A percentile compares a stretch with the other conserved stretches of the same genome.
phyloP scores from a whole-genome alignment of 371 early-diverging fungal genomes.

The Syncephalis plumigaleata region DNA sequence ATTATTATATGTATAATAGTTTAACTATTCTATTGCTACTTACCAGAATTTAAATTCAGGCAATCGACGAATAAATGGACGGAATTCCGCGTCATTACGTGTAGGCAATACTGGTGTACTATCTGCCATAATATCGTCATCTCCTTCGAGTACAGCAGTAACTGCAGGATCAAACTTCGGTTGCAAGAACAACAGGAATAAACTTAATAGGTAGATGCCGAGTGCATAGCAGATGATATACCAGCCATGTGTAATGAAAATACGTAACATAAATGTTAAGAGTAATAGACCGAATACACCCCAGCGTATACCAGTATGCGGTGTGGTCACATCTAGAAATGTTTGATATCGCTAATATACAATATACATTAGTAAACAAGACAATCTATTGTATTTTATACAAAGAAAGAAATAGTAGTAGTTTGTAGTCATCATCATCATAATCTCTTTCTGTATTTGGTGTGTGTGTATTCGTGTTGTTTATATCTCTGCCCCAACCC shows the following conservation, averaged over 20 bases:
- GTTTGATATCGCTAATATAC: constrained; percentile 39
- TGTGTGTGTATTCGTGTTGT: too few species aligned
- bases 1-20: neutral
- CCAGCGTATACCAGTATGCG: constrained; percentile 63
- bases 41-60: constrained; percentile 99
- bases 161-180: constrained; percentile 92
- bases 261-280: constrained; percentile 60
- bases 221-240: constrained; percentile 81
- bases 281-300: constrained; percentile 34
- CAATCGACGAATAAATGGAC: constrained; percentile 93
- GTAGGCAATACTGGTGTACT: constrained; percentile 59
- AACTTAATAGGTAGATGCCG: constrained; percentile 87
- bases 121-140: constrained; percentile 39
- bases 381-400: too few species aligned
- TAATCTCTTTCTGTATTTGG: too few species aligned
- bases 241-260: constrained; percentile 76
- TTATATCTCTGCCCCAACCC: too few species aligned
- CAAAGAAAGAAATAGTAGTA: too few species aligned
- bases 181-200: constrained; percentile 85
- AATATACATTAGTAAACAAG: too few species aligned
- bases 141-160: constrained; percentile 49
- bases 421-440: too few species aligned
- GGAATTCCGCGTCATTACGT: constrained; percentile 88
- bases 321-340: constrained; percentile 61
- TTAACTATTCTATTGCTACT: neutral